Evolutionary conservation across 306 rosid genomes (phyloP).

Genomic region (Begonia masoniana): DNA sequence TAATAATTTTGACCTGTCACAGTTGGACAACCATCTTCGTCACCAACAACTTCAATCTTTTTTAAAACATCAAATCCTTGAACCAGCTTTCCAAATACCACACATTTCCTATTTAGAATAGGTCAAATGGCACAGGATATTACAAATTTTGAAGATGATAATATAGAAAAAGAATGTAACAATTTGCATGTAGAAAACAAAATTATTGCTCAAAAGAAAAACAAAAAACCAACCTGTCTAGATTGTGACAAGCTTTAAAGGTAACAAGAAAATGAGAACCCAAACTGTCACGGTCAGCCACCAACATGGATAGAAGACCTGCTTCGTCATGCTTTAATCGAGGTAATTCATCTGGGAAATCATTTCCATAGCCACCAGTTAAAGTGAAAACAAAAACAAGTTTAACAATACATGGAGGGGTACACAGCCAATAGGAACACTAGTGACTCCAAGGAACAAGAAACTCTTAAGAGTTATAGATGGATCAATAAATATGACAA

Average conservation of each 20-base stretch:
- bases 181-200: background rate
- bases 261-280: slow-evolving; percentile 89
- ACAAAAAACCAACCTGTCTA: slow-evolving; percentile 55
- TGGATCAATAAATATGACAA: no score
- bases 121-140: no score
- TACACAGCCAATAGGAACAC: no score
- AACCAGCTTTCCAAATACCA: slow-evolving; percentile 84
- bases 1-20: slow-evolving; percentile 85
- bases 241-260: slow-evolving; percentile 56
- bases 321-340: slow-evolving; percentile 65
- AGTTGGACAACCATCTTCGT: slow-evolving; percentile 62
- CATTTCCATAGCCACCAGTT: background rate
- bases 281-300: slow-evolving; percentile 57
- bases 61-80: slow-evolving; percentile 53
- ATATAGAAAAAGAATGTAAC: background rate
- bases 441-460: no score
- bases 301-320: slow-evolving; percentile 74
- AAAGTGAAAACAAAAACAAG: no score
- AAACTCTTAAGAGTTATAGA: no score
- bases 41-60: slow-evolving; percentile 73
- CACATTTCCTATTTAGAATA: slow-evolving; percentile 56
- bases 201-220: no score
- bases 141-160: background rate
- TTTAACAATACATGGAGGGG: no score
- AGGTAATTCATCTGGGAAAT: slow-evolving; percentile 63